Evolutionary conservation across 768 basidiomycete species (phyloP).

Genomic region (Serendipita sp.): DNA sequence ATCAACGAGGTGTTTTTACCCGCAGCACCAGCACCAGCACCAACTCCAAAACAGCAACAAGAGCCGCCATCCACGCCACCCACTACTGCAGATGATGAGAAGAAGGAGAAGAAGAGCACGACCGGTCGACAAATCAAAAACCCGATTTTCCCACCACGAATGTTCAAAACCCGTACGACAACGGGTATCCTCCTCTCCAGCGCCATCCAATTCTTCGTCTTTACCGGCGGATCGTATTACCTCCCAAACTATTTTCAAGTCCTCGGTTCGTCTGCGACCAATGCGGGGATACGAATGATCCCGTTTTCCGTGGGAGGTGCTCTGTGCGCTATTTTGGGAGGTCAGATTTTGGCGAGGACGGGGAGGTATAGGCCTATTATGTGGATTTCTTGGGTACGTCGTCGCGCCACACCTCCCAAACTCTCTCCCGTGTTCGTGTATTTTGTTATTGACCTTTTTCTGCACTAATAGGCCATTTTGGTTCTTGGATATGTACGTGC

Average conservation of each 20-base stretch:
- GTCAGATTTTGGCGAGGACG: conserved; percentile 38
- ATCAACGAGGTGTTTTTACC: conserved; percentile 33
- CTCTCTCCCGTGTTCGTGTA: too few species aligned
- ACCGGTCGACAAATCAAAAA: too few species aligned
- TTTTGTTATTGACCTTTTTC: too few species aligned
- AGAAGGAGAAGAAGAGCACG: too few species aligned
- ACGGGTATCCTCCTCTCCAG: conserved; percentile 36
- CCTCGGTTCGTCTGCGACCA: conserved; percentile 57
- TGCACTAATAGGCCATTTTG: too few species aligned
- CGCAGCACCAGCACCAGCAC: too few species aligned
- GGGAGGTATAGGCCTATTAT: conserved; percentile 45
- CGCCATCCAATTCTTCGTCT: conserved; percentile 47
- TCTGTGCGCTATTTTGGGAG: conserved; percentile 35
- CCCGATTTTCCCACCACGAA: conserved; percentile 47
- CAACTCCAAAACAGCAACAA: too few species aligned
- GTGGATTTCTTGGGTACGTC: conserved; percentile 36
- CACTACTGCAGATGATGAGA: too few species aligned
- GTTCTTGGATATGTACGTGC: too few species aligned
- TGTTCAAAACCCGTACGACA: conserved; percentile 69
- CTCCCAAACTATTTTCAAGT: conserved; percentile 67
- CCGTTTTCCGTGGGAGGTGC: conserved; percentile 51
- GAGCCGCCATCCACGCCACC: too few species aligned
- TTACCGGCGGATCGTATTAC: conserved; percentile 44
- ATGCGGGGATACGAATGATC: conserved; percentile 56
- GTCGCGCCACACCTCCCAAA: too few species aligned